These are phyloP conservation scores for Populus deltoides DNA, from an alignment of 345 rosid species.

Conservation along the genomic window DNA sequence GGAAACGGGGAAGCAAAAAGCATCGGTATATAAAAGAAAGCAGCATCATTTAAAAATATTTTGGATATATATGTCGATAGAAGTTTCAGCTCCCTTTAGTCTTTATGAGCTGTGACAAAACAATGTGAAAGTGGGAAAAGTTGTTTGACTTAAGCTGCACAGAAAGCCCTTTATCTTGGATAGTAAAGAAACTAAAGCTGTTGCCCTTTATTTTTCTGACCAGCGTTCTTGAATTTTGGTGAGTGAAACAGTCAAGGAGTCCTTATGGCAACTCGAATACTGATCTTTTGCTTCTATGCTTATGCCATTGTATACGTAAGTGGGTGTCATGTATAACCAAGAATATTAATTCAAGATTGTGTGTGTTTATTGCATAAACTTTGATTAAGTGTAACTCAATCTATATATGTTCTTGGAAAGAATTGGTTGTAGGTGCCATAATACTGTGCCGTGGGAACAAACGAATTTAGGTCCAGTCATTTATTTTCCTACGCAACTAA, in stretches of 20 bases:
- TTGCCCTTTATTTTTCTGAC: slow-evolving; percentile 18
- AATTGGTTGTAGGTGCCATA: neutral
- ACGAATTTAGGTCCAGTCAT: neutral
- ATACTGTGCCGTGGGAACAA: neutral
- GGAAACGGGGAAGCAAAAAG: neutral
- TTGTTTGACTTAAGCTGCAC: slow-evolving; percentile 27
- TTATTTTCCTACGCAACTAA: neutral
- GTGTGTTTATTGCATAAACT: no score
- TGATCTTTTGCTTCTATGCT: neutral
- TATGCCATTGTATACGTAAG: no score
- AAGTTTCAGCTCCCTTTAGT: neutral
- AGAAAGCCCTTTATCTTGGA: slow-evolving; percentile 8
- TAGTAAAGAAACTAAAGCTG: slow-evolving; percentile 20
- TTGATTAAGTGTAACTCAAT: no score
- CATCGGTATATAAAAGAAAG: neutral
- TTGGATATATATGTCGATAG: neutral
- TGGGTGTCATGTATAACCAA: no score
- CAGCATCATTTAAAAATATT: neutral
- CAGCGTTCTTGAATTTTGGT: neutral
- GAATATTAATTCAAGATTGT: no score
- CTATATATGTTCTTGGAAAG: neutral
- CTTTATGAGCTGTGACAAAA: slow-evolving; percentile 13
- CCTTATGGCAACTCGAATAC: neutral
- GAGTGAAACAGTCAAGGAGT: neutral
- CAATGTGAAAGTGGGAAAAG: slow-evolving; percentile 12